Base-by-base conservation (phyloP, 108 stramenopile genomes). In the Pseudonitzschia pungens region DNA sequence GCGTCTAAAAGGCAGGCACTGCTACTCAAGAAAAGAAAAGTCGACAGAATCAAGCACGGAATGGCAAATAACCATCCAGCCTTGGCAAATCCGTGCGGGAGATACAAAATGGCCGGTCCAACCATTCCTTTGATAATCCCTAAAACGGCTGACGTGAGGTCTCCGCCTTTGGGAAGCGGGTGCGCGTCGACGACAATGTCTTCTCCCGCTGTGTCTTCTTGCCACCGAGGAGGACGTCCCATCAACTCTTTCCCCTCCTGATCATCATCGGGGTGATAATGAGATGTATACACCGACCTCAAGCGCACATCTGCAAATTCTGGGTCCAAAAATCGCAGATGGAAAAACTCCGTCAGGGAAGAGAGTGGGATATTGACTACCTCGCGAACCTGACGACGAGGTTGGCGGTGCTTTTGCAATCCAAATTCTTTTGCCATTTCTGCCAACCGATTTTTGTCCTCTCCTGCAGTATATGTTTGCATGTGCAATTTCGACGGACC, bases 101-200 rank as follows among this genome's bases (percentile, higher is more conserved):
- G 56, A 66, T 84, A 89, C 15, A 89, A 71, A 68, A 89, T 86
- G 6, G 85, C 85, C 5, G 88, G 84, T 29, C 88, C 88, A 11
- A 89, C 80, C 77, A 82, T 84, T 31, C 84, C 83, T 55, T 89
- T 89, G 74, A 89, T 85, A 16, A 86, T 84, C 32, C 86, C 86
- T n/a, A 86, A 58, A 20, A 78, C 73, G 0, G 86, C 83, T 3
- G 81, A 76, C 28, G 74, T 45, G 44, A 86, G 73, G 26, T 83
- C 74, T 8, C 86, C 86, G 0, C 86, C 85, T 22, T 58, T 70
- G 18, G 60, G 69, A 5, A 71, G 10, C 16, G 45, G 76, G 41
- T 84, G 84, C 18, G 77, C 63, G 73, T 81, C 83, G 45, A 36
- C 36, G 36, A 56, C 70, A 53, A 70, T 56, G 24, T 59, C 72